Base-by-base conservation (phyloP, 2,329 filamentous ascomycete species). In the Apiospora rasikravindrae region DNA sequence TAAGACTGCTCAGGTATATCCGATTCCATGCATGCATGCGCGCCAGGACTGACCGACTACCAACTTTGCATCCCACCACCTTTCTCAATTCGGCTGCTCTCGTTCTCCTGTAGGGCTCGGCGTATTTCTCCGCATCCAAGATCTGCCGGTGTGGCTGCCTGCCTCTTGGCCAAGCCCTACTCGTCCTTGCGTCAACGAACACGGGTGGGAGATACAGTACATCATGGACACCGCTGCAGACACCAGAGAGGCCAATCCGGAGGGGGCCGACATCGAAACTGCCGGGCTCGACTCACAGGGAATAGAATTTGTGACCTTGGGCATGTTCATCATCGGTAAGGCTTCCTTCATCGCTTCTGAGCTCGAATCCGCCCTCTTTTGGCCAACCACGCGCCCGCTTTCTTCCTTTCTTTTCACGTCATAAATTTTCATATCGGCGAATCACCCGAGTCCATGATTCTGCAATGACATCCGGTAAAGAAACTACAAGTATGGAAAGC, bases 281-380 rank as follows among this genome's bases (percentile, higher is more conserved):
- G 33, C 57, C 57, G 57, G 19, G 22, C 5, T 78, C 44, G 77
- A 79, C 49, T 74, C 77, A 24, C 83, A 84, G 73, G 81, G 82
- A 67, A 86, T 92, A 70, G 91, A 93, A 75, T 92, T 93, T 81
- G 89, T 91, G 73, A 92, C 91, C 0, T 78, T 93, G 77, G 92
- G 91, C 77, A 93, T 93, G 91, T 91, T 93, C 77, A 93, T 93
- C 69, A 90, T 93, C 73, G 91, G 90, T 92, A 83, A 81, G 87
- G 19, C 29, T 64, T 64, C 19, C 22, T 40, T 64, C 33, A 24
- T 40, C 57, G 33, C 29, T 22, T 14, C 40, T 19, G 33, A 40
- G 19, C 33, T 64, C 33, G 10, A 24, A 19, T 13, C 2, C 11
- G 29, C 37, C 19, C 29, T 61, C 53, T n/a, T n/a, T 64, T 51